phyloP scores from a whole-genome alignment of 2,329 filamentous ascomycete genomes.

The Talaromyces islandicus region DNA sequence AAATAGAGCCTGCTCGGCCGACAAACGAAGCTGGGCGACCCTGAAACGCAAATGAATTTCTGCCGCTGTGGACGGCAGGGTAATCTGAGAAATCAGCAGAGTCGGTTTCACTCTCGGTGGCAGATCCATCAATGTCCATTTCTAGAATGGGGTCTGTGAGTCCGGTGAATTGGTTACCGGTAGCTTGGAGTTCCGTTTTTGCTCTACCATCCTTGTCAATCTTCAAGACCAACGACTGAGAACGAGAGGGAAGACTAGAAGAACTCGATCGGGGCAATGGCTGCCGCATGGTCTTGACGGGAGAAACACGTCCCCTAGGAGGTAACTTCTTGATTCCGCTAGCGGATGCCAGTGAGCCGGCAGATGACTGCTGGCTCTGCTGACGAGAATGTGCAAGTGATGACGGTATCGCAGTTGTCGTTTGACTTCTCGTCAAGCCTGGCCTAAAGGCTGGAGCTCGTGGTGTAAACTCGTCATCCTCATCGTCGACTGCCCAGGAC shows the following conservation, averaged over 20 bases:
- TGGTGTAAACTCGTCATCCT: constrained; percentile 30
- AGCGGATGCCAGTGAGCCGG: constrained; percentile 26
- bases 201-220: constrained; percentile 45
- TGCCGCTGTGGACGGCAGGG: constrained; percentile 29
- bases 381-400: constrained; percentile 22
- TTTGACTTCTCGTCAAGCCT: constrained; percentile 34
- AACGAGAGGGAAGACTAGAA: constrained; percentile 25
- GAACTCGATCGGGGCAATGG: constrained; percentile 28
- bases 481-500: constrained; percentile 22
- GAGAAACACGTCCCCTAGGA: constrained; percentile 38
- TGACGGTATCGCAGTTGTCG: constrained; percentile 29
- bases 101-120: constrained; percentile 37
- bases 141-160: constrained; percentile 29
- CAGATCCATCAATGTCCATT: constrained; percentile 38
- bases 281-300: constrained; percentile 31
- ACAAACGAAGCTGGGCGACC: constrained; percentile 24
- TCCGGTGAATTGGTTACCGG: constrained; percentile 23
- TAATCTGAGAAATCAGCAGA: constrained; percentile 37
- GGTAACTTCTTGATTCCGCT: constrained; percentile 36
- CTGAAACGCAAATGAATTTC: constrained; percentile 35
- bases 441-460: constrained; percentile 27
- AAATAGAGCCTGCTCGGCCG: constrained; percentile 28
- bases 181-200: constrained; percentile 38
- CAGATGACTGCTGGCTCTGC: constrained; percentile 20
- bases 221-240: constrained; percentile 40